phyloP scores from a whole-genome alignment of 2,329 filamentous ascomycete genomes.

The Neonectria ditissima region DNA sequence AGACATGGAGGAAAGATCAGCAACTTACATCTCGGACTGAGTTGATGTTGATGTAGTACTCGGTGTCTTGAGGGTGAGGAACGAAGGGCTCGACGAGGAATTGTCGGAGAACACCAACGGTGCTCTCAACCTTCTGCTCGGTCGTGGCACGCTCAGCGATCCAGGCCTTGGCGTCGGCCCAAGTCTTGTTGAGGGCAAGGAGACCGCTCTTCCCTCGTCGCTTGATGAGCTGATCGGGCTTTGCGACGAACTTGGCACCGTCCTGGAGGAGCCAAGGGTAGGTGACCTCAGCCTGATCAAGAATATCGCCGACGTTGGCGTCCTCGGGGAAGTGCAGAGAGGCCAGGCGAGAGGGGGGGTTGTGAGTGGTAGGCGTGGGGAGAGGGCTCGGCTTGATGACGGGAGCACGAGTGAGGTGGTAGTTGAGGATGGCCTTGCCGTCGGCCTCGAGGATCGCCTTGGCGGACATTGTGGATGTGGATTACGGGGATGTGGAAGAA shows the following conservation, averaged over 20 bases:
- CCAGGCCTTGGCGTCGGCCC: conserved; percentile 94
- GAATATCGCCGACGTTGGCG: conserved; percentile 82
- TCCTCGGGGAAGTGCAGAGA: conserved; percentile 94
- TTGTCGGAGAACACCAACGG: conserved; percentile 87
- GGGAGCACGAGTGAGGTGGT: conserved; percentile 97
- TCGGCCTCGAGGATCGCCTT: conserved; percentile 99
- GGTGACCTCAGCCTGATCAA: conserved; percentile 94
- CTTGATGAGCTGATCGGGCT: conserved; percentile 99
- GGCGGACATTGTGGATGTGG: conserved; percentile 62
- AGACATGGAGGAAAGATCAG: conserved; percentile 39
- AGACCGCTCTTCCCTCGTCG: conserved; percentile 98
- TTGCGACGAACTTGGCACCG: conserved; percentile 94
- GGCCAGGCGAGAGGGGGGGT: conserved; percentile 89
- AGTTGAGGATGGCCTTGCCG: conserved; percentile 99
- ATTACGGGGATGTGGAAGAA: conserved; percentile 34
- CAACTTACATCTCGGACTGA: conserved; percentile 96
- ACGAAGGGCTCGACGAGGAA: conserved; percentile 99
- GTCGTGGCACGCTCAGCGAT: conserved; percentile 92
- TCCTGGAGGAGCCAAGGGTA: conserved; percentile 93
- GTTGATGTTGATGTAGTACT: conserved; percentile 99
- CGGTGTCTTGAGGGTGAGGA: conserved; percentile 92
- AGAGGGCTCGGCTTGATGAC: conserved; percentile 99
- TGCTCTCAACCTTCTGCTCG: conserved; percentile 91
- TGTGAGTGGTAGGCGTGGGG: conserved; percentile 85
- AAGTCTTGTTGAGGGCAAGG: conserved; percentile 95